Percentiles rank a stretch among this genome's conserved stretches.
These are phyloP conservation scores for Tetrapyrgos nigripes DNA, from an alignment of 1,284 basidiomycete species.

Conservation along the genomic window DNA sequence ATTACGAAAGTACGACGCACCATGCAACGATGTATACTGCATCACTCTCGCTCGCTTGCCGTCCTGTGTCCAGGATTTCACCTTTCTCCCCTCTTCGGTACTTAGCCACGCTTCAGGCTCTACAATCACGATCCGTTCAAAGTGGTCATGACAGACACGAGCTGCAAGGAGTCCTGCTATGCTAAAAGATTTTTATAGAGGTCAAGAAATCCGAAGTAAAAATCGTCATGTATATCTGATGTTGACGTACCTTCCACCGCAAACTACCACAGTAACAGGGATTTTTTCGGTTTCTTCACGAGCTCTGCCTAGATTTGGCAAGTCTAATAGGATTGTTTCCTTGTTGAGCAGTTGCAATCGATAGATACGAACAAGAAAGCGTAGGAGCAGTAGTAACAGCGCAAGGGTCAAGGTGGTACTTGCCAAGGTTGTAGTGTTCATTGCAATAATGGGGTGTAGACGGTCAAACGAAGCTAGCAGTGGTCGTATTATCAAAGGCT, in stretches of 20 bases:
- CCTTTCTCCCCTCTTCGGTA: slow-evolving; percentile 20
- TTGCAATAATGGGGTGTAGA: too few species aligned
- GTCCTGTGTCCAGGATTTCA: slow-evolving; percentile 20
- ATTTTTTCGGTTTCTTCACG: slow-evolving; percentile 13
- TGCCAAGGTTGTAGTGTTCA: too few species aligned
- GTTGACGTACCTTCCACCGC: slow-evolving; percentile 31
- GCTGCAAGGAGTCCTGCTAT: slow-evolving; percentile 34
- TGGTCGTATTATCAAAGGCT: too few species aligned
- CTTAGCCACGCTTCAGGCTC: slow-evolving; percentile 38
- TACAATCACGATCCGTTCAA: slow-evolving; percentile 38
- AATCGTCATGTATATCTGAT: too few species aligned
- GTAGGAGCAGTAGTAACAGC: too few species aligned
- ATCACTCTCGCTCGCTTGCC: slow-evolving; percentile 29
- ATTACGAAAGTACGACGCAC: too few species aligned
- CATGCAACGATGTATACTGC: slow-evolving; percentile 33
- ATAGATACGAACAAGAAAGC: neutral
- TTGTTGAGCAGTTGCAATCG: neutral
- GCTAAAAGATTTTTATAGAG: slow-evolving; percentile 19
- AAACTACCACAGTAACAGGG: slow-evolving; percentile 31
- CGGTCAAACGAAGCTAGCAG: too few species aligned
- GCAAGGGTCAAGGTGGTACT: too few species aligned
- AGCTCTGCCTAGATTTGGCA: neutral
- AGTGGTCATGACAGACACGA: slow-evolving; percentile 36
- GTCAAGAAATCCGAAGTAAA: neutral
- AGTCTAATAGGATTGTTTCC: neutral